Evolutionary conservation across 306 rosid species (phyloP), one percentile per base, ranked within the genome.

Genomic region (Aeschynomene evenia): DNA sequence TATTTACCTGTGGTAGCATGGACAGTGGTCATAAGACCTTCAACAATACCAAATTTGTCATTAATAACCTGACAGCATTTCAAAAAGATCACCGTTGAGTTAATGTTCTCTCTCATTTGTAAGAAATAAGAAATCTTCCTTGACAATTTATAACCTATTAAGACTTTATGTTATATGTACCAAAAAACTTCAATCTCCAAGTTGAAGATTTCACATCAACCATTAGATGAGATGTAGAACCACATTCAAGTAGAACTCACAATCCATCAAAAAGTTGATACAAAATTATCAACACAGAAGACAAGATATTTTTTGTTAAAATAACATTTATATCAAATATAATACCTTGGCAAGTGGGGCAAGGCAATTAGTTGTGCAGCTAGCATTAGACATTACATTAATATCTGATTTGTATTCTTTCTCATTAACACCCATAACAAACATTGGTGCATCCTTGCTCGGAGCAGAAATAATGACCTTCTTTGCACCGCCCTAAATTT

Each of bases 1-100:
- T 6, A 8, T 79, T 74, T 55, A 82, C 95, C 95, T 10, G 95
- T 88, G 24, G 84, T 88, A 16, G 95, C 63, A 56, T 89, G 91
- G 63, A 86, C 96, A 7, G 96, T 89, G 6, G 96, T 86, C 96
- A 89, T 89, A 24, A 89, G 88, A 73, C 88, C 96, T 77, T 89
- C 96, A 33, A 84, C 77, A 66, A 89, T 89, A 12, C 91, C 96
- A 9, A 86, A 89, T 71, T 73, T 80, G 66, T 89, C 96, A 11
- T 89, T 73, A 79, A 89, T 86, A 52, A 86, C 89, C 95, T 88
- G 48, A 28, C 13, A 69, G 50, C 58, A 77, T 28, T 60, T 15
- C 16, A 49, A 21, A 7, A 61, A 40, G 23, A 34, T n/a, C 31
- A 68, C 5, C 1, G 4, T 46, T 13, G 31, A 49, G 26, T 23